phyloP scores from a whole-genome alignment of 139 green algal genomes.

The Chlamydomonas schloesseri region DNA sequence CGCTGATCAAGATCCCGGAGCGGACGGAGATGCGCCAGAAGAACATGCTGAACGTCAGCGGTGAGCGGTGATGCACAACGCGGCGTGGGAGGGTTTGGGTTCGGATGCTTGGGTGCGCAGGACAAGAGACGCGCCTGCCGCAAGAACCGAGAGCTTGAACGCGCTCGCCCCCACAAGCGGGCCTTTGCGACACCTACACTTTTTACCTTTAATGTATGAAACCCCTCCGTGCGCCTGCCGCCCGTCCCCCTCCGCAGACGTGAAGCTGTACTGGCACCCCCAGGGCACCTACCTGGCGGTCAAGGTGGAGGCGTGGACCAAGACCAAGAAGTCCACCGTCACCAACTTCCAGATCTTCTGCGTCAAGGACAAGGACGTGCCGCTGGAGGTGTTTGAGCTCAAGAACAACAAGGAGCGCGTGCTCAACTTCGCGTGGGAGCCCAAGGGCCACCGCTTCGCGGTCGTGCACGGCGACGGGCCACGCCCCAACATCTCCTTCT shows the following conservation, averaged over 20 bases:
- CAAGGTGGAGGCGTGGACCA: conserved; percentile 96
- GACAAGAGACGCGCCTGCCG: too few relatives aligned
- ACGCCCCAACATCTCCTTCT: conserved; percentile 89
- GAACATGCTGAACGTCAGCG: conserved; percentile 96
- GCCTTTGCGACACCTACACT: too few relatives aligned
- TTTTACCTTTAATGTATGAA: too few relatives aligned
- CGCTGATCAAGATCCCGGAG: conserved; percentile 85
- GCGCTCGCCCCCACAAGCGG: too few relatives aligned
- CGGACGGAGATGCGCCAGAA: conserved; percentile 92
- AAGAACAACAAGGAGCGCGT: conserved; percentile 86
- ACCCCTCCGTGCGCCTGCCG: too few relatives aligned
- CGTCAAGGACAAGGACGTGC: conserved; percentile 84
- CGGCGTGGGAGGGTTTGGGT: neutral
- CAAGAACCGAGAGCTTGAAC: too few relatives aligned
- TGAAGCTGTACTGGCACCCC: conserved; percentile 97
- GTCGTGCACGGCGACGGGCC: conserved; percentile 93
- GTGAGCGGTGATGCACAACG: too few relatives aligned
- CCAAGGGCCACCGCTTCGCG: conserved; percentile 91
- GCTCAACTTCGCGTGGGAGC: conserved; percentile 94
- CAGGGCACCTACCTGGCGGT: conserved; percentile 97
- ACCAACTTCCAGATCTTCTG: conserved; percentile 96
- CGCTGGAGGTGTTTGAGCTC: conserved; percentile 91
- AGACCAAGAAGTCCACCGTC: conserved; percentile 97
- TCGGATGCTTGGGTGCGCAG: neutral
- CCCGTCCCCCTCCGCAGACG: conserved; percentile 62